Percentiles rank a stretch among this genome's conserved stretches.
These are phyloP conservation scores for Ligustrum vulgare DNA, from an alignment of 257 asterid genomes.

Conservation along the genomic window DNA sequence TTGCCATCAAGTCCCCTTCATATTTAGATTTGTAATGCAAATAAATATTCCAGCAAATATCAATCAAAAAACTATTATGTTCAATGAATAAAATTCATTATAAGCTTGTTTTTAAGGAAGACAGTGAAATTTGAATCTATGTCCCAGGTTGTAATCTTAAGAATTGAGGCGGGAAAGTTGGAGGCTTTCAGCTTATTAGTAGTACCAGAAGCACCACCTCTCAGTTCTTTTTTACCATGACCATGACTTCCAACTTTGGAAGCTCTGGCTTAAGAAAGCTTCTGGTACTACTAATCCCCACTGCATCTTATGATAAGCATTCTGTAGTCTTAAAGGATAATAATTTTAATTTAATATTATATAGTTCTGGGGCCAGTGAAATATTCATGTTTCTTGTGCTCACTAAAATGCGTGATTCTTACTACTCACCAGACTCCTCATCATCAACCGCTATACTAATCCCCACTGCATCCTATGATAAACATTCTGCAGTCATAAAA, in stretches of 20 bases:
- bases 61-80: background rate
- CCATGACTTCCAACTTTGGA: slow-evolving; percentile 39
- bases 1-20: slow-evolving; percentile 46
- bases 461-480: too few species aligned
- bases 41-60: background rate
- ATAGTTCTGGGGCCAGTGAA: too few species aligned
- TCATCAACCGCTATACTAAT: too few species aligned
- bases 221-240: slow-evolving; percentile 35
- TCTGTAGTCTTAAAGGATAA: too few species aligned
- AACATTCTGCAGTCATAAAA: too few species aligned
- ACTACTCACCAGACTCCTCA: too few species aligned
- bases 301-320: too few species aligned
- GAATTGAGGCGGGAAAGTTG: slow-evolving; percentile 32
- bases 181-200: slow-evolving; percentile 40
- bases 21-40: slow-evolving; percentile 39
- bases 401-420: too few species aligned
- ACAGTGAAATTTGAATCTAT: slow-evolving; percentile 6
- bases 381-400: too few species aligned
- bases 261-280: slow-evolving; percentile 27
- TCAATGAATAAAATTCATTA: background rate
- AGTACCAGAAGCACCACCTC: slow-evolving; percentile 22
- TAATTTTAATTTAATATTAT: too few species aligned
- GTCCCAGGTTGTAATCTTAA: slow-evolving; percentile 41
- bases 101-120: background rate
- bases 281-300: too few species aligned